These are phyloP conservation scores for Magnaporthiopsis rhizophila DNA, from an alignment of 2,329 filamentous ascomycete genomes.

Conservation along the genomic window DNA sequence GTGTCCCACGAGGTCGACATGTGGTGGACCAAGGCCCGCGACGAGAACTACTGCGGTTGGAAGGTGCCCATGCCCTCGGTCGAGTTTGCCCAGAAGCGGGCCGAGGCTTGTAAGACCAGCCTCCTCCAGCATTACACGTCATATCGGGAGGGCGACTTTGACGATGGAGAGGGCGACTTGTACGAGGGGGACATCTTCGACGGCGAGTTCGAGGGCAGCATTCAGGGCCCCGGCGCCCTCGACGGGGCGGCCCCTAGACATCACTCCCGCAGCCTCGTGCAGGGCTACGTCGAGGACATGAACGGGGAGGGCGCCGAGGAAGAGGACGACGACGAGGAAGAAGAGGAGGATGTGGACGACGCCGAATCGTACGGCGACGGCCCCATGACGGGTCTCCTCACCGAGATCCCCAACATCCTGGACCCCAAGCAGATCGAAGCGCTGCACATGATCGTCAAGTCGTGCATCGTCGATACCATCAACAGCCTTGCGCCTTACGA, in stretches of 20 bases:
- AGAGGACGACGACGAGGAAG: constrained; percentile 42
- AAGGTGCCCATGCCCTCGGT: constrained; percentile 51
- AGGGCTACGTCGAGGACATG: constrained; percentile 31
- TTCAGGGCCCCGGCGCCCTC: constrained; percentile 15
- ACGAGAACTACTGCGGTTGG: constrained; percentile 53
- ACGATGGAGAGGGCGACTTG: constrained; percentile 42
- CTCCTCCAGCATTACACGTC: constrained; percentile 15
- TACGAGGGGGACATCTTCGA: constrained; percentile 37
- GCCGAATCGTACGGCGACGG: constrained; percentile 75
- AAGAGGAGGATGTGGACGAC: constrained; percentile 62
- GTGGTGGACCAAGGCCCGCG: constrained; percentile 55
- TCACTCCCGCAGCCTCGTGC: constrained; percentile 11
- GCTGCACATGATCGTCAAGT: constrained; percentile 94
- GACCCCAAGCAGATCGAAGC: constrained; percentile 95
- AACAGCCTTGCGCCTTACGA: constrained; percentile 61
- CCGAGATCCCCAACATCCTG: constrained; percentile 88
- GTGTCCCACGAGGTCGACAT: constrained; percentile 58
- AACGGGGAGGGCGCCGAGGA: constrained; percentile 28
- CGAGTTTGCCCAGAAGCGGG: constrained; percentile 40
- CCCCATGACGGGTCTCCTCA: constrained; percentile 74
- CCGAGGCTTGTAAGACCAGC: constrained; percentile 6
- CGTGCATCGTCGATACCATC: constrained; percentile 78
- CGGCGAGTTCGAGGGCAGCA: constrained; percentile 21
- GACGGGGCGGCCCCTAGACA: constrained; percentile 5
- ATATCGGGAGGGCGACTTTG: constrained; percentile 30